A percentile compares a stretch with the other conserved stretches of the same genome.
phyloP scores from a whole-genome alignment of 805 yeast genomes.

The Cyberlindnera nakhonratchasimensis region DNA sequence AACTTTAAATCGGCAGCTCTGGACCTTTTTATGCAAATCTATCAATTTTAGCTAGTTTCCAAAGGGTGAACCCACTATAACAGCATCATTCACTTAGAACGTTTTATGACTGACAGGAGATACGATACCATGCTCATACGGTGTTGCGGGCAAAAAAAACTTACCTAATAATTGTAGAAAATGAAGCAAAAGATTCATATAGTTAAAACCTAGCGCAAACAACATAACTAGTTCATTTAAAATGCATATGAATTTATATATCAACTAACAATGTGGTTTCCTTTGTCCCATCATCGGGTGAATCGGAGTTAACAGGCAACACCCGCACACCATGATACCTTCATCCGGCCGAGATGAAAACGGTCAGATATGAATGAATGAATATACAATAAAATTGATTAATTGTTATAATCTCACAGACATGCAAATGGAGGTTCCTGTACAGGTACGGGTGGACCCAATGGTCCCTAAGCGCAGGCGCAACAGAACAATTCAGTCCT shows the following conservation, averaged over 20 bases:
- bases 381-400: too few relatives aligned
- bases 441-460: conserved; percentile 4
- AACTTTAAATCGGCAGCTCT: too few relatives aligned
- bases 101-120: background rate
- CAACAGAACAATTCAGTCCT: conserved; percentile 15
- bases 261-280: background rate
- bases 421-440: background rate
- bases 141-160: too few relatives aligned
- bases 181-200: background rate
- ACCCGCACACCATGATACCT: background rate
- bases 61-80: background rate
- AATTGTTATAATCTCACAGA: too few relatives aligned
- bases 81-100: conserved; percentile 4
- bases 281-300: background rate
- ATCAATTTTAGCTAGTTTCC: background rate
- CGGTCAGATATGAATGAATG: too few relatives aligned
- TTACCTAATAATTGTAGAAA: background rate
- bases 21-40: background rate
- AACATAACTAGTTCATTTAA: too few relatives aligned
- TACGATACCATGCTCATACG: background rate
- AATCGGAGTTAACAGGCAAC: background rate
- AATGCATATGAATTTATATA: background rate
- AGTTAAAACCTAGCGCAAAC: background rate
- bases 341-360: background rate
- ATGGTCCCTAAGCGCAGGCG: conserved; percentile 14